These are phyloP conservation scores for Coriaria nepalensis DNA, from an alignment of 306 rosid species.

Conservation along the genomic window DNA sequence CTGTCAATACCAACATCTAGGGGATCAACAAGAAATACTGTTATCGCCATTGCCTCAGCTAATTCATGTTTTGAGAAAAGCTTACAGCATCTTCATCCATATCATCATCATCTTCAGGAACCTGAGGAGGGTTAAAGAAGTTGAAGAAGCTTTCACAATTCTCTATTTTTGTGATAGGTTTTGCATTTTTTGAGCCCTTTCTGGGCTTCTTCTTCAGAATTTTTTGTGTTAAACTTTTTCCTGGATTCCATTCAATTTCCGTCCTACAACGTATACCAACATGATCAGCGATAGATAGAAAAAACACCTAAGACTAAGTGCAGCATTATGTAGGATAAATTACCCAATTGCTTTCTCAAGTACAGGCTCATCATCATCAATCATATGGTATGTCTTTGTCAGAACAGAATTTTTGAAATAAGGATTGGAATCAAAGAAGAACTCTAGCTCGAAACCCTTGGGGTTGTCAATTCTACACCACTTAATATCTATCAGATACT, in stretches of 20 bases:
- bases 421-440: slow-evolving; percentile 66
- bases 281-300: slow-evolving; percentile 11
- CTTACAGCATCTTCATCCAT: slow-evolving; percentile 76
- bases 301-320: slow-evolving; percentile 1
- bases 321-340: no score
- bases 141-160: slow-evolving; percentile 94
- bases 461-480: slow-evolving; percentile 69
- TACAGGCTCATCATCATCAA: slow-evolving; percentile 85
- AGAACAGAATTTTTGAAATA: slow-evolving; percentile 58
- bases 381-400: slow-evolving; percentile 80
- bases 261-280: slow-evolving; percentile 64
- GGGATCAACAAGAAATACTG: not conserved
- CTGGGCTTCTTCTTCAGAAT: slow-evolving; percentile 90
- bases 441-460: slow-evolving; percentile 83
- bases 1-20: slow-evolving; percentile 19
- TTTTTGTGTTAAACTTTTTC: slow-evolving; percentile 80
- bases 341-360: slow-evolving; percentile 89
- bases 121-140: slow-evolving; percentile 78
- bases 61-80: not conserved
- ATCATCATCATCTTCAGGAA: slow-evolving; percentile 88
- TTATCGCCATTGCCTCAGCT: no score
- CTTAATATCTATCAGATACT: slow-evolving; percentile 67
- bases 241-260: slow-evolving; percentile 76
- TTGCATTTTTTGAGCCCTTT: slow-evolving; percentile 85
- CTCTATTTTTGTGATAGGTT: slow-evolving; percentile 88